Evolutionary conservation across 495 filamentous ascomycete genomes (phyloP).

Genomic region (Collariella sp.): DNA sequence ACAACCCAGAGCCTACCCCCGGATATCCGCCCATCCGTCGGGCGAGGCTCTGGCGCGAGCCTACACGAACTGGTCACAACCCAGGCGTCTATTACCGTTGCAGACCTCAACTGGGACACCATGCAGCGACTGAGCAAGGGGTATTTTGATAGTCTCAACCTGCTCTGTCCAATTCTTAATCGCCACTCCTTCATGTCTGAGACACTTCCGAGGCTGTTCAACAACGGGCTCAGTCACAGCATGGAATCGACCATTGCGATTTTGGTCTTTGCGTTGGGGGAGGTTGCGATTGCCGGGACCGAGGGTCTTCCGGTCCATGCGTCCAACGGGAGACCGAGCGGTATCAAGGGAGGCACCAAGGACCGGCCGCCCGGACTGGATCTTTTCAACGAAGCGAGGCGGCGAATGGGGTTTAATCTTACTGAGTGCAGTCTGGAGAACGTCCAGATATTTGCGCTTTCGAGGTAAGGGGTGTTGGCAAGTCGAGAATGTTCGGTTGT

Average conservation of each 20-base stretch:
- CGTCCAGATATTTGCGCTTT: slow-evolving; percentile 47
- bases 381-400: slow-evolving; percentile 53
- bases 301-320: slow-evolving; percentile 37
- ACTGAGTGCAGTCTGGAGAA: slow-evolving; percentile 49
- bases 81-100: slow-evolving; percentile 2
- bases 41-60: neutral
- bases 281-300: slow-evolving; percentile 43
- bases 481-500: neutral
- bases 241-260: slow-evolving; percentile 43
- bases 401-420: slow-evolving; percentile 48
- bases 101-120: slow-evolving; percentile 35
- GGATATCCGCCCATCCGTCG: neutral
- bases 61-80: neutral
- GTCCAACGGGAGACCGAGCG: slow-evolving; percentile 40
- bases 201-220: slow-evolving; percentile 38
- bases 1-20: slow-evolving; percentile 7
- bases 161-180: slow-evolving; percentile 48
- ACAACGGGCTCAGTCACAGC: slow-evolving; percentile 43
- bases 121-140: slow-evolving; percentile 43
- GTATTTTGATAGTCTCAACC: slow-evolving; percentile 50
- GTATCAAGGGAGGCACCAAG: slow-evolving; percentile 42
- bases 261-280: slow-evolving; percentile 50
- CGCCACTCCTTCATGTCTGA: slow-evolving; percentile 42
- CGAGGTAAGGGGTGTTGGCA: slow-evolving; percentile 33
- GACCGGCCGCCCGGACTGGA: slow-evolving; percentile 46